Base-by-base conservation (phyloP, 768 basidiomycete genomes). In the Tylopilus cervinicoccineus region DNA sequence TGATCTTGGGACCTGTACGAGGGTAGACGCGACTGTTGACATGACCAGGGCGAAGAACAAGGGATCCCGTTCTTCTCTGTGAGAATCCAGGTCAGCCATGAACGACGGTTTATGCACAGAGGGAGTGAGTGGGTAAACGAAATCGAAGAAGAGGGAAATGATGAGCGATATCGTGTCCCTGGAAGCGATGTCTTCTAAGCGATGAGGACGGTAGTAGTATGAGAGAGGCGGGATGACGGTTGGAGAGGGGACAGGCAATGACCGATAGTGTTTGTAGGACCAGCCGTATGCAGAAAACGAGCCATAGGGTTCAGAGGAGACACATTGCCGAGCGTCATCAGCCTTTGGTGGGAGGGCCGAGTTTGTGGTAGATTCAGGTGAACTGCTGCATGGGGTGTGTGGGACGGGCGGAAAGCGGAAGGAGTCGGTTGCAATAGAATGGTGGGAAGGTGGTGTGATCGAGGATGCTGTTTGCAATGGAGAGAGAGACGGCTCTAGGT, bases 31-130 rank as follows among this genome's bases (percentile, higher is more conserved):
- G 16, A 93, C 80, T 10, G 89, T 89, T 13, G 85, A 87, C 84
- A 93, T 88, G 54, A 96, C 88, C 24, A 95, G 71, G 5, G 91
- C 85, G 59, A 90, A 93, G 73, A 93, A 95, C 32, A 94, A 79
- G 23, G 91, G 90, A 58, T 94, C 88, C 17, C 81, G 79, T 61
- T 93, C 90, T 69, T 94, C 93, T 49, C 89, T 70, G 36, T 79
- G 80, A 0, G 81, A 73, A 53, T 85, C 81, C 26, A 96, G 73
- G 69, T 93, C 93, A n/a, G 88, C 85, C 81, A 92, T 85, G 65
- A 93, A 93, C 2, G 87, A 88, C 23, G 90, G 90, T 61, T 87
- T 88, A 71, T 96, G 93, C 37, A 96, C 72, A 65, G 88, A 92
- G 6, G 93, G 93, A 9, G 89, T 94, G 27, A 95, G 76, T 9